Evolutionary conservation across 2,329 filamentous ascomycete genomes (phyloP).

Genomic region (Fusarium verticillioides): DNA sequence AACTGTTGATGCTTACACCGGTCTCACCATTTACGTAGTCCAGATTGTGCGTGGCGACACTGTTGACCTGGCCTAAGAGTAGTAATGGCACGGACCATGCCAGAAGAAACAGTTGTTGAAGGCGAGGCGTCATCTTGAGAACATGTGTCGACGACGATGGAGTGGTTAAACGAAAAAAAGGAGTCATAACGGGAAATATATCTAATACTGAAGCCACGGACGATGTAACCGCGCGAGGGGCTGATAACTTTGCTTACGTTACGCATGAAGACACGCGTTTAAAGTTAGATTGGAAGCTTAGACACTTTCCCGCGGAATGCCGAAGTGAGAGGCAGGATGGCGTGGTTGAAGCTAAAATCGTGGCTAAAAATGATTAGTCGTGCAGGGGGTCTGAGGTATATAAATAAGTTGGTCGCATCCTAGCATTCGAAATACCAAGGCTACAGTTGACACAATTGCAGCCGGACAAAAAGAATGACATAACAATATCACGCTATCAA

Average conservation of each 20-base stretch:
- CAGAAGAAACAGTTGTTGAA: not conserved
- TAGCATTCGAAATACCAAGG: rapidly evolving
- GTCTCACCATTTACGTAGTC: not conserved
- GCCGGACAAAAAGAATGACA: rapidly evolving
- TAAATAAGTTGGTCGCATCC: not conserved
- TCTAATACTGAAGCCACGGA: not conserved
- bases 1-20: not conserved
- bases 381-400: not conserved
- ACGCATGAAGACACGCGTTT: not conserved
- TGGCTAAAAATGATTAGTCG: not conserved
- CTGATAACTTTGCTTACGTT: not conserved
- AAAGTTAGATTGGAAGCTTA: not conserved
- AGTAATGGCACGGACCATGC: not conserved
- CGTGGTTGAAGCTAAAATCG: not conserved
- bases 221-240: not conserved
- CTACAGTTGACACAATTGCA: too few species aligned
- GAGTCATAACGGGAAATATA: not conserved
- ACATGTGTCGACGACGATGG: rapidly evolving
- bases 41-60: not conserved
- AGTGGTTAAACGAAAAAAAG: not conserved
- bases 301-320: not conserved
- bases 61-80: not conserved
- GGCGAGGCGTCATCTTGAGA: not conserved
- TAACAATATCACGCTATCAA: not conserved
- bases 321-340: not conserved